Conservation (phyloP, 352 stramenopile species). For the Pythium apleroticum region DNA sequence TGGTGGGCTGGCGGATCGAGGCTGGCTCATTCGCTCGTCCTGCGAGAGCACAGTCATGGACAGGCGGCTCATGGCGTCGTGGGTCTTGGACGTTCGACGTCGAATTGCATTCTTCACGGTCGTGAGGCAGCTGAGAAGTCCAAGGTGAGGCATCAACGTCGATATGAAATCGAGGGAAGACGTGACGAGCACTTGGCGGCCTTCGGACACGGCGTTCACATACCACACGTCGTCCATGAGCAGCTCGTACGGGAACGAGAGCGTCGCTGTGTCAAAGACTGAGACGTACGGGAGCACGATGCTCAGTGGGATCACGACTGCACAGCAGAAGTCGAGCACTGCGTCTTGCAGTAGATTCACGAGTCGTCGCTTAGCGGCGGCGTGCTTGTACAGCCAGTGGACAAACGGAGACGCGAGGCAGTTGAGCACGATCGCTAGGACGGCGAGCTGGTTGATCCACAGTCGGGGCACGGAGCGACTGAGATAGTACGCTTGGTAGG, state of each 20-base stretch:
- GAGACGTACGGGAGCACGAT: slow-evolving; percentile 17
- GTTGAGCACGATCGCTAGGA: slow-evolving; percentile 4
- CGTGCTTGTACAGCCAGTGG: not conserved
- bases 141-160: slow-evolving; percentile 16
- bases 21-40: not conserved
- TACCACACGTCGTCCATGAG: slow-evolving; percentile 24
- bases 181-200: slow-evolving; percentile 22
- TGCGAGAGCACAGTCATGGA: not conserved
- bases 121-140: slow-evolving; percentile 9
- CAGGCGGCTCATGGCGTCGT: not conserved
- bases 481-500: not conserved
- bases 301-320: slow-evolving; percentile 25
- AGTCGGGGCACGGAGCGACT: not conserved
- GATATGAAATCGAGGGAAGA: slow-evolving; percentile 15
- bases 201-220: slow-evolving; percentile 12
- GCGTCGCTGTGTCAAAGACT: not conserved
- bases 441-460: slow-evolving; percentile 17
- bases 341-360: slow-evolving; percentile 19
- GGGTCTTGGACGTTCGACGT: not conserved
- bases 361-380: slow-evolving; percentile 4
- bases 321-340: slow-evolving; percentile 25
- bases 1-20: not conserved
- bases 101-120: slow-evolving; percentile 17
- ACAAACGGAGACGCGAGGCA: slow-evolving; percentile 14
- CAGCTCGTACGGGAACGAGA: slow-evolving; percentile 4